Percentiles rank a stretch among this genome's conserved stretches.
These are phyloP conservation scores for Ceratocystis variospora DNA, from an alignment of 2,329 filamentous ascomycete species.

Conservation along the genomic window DNA sequence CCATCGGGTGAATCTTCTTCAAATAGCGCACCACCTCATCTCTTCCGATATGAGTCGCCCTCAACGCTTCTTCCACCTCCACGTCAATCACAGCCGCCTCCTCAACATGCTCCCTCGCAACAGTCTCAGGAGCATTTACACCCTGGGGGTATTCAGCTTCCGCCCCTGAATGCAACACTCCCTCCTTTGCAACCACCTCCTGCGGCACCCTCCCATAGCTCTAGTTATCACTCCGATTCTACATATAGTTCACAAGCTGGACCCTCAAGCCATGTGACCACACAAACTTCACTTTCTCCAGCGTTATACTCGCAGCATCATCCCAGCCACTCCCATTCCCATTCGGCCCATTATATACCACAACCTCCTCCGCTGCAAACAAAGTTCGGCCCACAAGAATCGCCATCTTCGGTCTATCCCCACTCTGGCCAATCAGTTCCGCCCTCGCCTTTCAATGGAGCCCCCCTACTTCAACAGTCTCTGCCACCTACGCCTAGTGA, in stretches of 20 bases:
- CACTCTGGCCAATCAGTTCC: slow-evolving; percentile 5
- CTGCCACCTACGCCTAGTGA: not conserved
- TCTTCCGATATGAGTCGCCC: not conserved
- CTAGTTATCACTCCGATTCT: slow-evolving; percentile 15
- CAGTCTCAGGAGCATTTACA: not conserved
- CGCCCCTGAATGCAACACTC: not conserved
- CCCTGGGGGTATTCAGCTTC: slow-evolving; percentile 5
- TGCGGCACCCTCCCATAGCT: slow-evolving; percentile 10
- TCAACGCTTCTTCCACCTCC: slow-evolving; percentile 4
- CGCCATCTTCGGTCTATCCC: not conserved
- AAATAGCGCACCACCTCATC: not conserved
- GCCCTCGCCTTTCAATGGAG: slow-evolving; percentile 1
- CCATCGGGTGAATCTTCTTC: not conserved
- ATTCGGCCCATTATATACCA: slow-evolving; percentile 6
- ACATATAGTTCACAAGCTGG: slow-evolving; percentile 2
- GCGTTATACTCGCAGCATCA: not conserved
- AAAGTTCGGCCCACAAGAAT: slow-evolving; percentile 1
- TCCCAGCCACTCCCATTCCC: not conserved
- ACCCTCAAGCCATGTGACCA: not conserved
- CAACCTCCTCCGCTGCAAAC: slow-evolving; percentile 14
- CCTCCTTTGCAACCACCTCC: slow-evolving; percentile 15
- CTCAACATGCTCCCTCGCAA: slow-evolving; percentile 15
- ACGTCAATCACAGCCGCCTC: slow-evolving; percentile 8
- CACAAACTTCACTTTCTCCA: not conserved
- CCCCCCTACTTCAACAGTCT: not conserved